These are phyloP conservation scores for Tetratostichococcus sp. DNA, from an alignment of 139 green algal species.

Conservation along the genomic window DNA sequence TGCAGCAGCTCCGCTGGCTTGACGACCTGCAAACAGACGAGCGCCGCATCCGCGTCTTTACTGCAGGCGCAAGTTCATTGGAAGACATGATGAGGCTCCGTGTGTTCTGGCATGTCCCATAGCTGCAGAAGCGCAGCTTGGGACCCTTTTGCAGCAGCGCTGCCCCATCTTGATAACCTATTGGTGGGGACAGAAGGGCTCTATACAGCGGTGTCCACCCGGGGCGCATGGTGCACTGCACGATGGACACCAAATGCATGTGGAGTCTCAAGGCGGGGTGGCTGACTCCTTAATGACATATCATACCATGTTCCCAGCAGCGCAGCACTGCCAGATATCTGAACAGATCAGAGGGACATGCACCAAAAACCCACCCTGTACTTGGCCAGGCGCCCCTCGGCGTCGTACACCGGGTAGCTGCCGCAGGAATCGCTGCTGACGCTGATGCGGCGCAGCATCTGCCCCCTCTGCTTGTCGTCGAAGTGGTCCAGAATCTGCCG, in stretches of 20 bases:
- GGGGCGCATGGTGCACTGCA: no score
- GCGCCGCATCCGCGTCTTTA: neutral
- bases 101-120: no score
- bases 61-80: neutral
- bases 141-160: no score
- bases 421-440: conserved; percentile 34
- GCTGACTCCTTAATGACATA: no score
- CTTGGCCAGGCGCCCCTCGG: conserved; percentile 16
- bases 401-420: conserved; percentile 37
- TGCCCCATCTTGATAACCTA: no score
- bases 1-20: conserved; percentile 14
- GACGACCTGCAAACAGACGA: conserved; percentile 5
- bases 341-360: neutral
- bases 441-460: conserved; percentile 7
- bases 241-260: no score
- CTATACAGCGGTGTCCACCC: no score
- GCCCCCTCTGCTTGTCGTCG: neutral
- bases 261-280: no score
- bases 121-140: no score
- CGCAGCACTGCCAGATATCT: neutral
- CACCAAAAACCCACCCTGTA: conserved; percentile 16
- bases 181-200: no score
- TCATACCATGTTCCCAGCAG: no score
- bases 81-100: no score
- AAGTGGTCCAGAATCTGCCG: neutral